These are phyloP conservation scores for Clarireedia sp. DNA, from an alignment of 2,329 filamentous ascomycete genomes.

Conservation along the genomic window DNA sequence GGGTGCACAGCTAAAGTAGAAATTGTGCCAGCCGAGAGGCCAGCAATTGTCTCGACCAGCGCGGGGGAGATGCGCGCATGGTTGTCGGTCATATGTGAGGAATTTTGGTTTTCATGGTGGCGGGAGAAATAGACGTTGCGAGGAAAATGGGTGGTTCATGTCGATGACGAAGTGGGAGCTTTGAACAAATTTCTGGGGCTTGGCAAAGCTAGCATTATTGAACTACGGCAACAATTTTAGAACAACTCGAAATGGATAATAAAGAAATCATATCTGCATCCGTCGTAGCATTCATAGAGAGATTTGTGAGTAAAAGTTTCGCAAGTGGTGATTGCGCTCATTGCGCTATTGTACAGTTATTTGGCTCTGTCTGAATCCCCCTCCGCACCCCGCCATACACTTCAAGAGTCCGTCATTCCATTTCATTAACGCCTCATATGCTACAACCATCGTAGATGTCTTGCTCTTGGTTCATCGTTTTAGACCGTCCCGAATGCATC, in stretches of 20 bases:
- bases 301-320: background rate
- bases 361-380: conserved; percentile 9
- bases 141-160: conserved; percentile 1
- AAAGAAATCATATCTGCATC: background rate
- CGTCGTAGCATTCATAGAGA: too few relatives aligned
- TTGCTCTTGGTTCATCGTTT: background rate
- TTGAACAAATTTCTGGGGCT: conserved; percentile 9
- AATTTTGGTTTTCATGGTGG: conserved; percentile 13
- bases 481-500: background rate
- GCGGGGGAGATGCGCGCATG: conserved; percentile 61
- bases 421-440: conserved; percentile 24
- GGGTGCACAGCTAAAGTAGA: conserved; percentile 86
- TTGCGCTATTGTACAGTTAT: conserved; percentile 27
- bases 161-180: conserved; percentile 21
- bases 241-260: background rate
- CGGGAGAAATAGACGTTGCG: conserved; percentile 11
- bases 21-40: conserved; percentile 79
- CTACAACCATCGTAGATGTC: conserved; percentile 13
- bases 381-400: conserved; percentile 9
- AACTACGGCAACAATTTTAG: background rate
- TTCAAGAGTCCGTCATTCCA: conserved; percentile 10
- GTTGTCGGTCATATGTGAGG: conserved; percentile 28
- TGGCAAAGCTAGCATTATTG: conserved; percentile 15
- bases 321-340: conserved; percentile 24
- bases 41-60: conserved; percentile 78